A percentile compares a stretch with the other conserved stretches of the same genome.
Evolutionary conservation across 202 grass and related monocot genomes (phyloP).

Genomic region (Panicum virgatum): DNA sequence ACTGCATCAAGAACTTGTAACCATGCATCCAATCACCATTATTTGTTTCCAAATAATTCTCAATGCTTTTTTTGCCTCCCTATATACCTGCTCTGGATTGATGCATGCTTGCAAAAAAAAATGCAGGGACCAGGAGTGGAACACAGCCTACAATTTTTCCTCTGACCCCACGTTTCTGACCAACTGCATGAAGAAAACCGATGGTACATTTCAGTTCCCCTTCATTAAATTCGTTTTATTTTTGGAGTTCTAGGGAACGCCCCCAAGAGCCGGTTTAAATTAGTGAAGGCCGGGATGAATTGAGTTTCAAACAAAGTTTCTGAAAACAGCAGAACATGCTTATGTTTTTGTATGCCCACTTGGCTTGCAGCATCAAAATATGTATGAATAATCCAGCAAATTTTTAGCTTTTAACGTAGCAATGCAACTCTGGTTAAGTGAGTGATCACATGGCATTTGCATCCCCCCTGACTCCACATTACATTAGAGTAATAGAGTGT

Average conservation of each 20-base stretch:
- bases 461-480: background rate
- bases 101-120: background rate
- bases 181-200: constrained; percentile 58
- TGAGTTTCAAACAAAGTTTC: background rate
- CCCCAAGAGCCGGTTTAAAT: too few species aligned
- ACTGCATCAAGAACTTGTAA: constrained; percentile 85
- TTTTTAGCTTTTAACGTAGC: background rate
- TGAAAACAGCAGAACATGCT: too few species aligned
- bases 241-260: too few species aligned
- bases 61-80: background rate
- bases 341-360: background rate
- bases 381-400: background rate
- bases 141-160: constrained; percentile 87
- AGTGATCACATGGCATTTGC: background rate
- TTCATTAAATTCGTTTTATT: background rate
- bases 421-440: background rate
- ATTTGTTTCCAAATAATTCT: background rate
- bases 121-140: constrained; percentile 74
- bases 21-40: background rate
- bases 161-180: constrained; percentile 55
- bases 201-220: constrained; percentile 38
- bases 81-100: background rate
- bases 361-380: background rate
- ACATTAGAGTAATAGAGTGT: background rate
- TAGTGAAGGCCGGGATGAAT: too few species aligned